A percentile compares a stretch with the other conserved stretches of the same genome.
phyloP scores from a whole-genome alignment of 202 grass and related monocot genomes.

The Sporobolus alterniflorus region DNA sequence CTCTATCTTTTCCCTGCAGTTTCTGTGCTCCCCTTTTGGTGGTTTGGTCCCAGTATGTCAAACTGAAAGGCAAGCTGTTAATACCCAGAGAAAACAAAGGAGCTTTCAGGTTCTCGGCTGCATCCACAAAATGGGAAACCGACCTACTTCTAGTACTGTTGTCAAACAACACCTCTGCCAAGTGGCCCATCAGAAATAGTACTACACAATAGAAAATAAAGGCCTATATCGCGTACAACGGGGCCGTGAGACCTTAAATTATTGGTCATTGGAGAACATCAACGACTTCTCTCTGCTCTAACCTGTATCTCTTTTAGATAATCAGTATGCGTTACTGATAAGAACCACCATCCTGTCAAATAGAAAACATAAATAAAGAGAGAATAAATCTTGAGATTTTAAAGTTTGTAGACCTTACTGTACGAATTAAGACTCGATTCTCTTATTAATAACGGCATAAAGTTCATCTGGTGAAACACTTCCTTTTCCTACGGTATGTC shows the following conservation, averaged over 20 bases:
- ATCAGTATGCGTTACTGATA: slow-evolving; percentile 82
- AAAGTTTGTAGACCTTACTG: slow-evolving; percentile 56
- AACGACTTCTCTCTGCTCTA: slow-evolving; percentile 76
- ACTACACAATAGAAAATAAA: not conserved
- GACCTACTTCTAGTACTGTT: not conserved
- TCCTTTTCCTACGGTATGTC: slow-evolving; percentile 71
- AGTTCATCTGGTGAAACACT: slow-evolving; percentile 69
- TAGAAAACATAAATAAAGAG: not conserved
- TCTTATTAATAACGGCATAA: slow-evolving; percentile 70
- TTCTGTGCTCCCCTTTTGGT: not conserved
- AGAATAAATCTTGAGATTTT: not conserved
- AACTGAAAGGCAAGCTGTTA: slow-evolving; percentile 1
- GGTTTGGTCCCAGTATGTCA: not conserved
- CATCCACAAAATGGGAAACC: not conserved
- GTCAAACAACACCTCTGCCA: not conserved
- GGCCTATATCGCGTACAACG: not conserved
- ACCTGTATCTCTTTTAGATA: slow-evolving; percentile 89
- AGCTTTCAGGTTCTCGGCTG: not conserved
- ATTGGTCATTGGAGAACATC: slow-evolving; percentile 70
- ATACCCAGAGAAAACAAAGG: not conserved
- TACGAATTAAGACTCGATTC: slow-evolving; percentile 87
- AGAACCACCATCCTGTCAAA: slow-evolving; percentile 87
- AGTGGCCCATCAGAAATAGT: not conserved
- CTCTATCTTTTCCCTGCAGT: not conserved
- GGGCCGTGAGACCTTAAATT: not conserved